Evolutionary conservation across 106 monocot species (phyloP).

Genomic region (Dioscorea alata): DNA sequence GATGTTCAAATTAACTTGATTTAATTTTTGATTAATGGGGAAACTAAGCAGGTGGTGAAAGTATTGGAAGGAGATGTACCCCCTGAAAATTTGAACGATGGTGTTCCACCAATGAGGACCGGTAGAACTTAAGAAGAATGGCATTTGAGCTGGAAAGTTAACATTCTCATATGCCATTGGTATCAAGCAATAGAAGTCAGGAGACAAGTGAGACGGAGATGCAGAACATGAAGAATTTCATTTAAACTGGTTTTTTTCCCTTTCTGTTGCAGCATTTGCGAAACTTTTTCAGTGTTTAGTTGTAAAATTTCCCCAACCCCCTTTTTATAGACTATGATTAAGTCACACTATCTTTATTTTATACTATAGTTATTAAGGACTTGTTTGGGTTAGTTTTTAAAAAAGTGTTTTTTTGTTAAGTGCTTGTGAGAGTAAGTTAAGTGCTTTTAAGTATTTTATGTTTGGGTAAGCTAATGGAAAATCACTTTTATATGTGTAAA

Average conservation of each 20-base stretch:
- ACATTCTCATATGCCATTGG: constrained; percentile 30
- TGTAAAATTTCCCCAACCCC: not conserved
- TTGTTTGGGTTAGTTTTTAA: too few relatives aligned
- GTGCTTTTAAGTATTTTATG: too few relatives aligned
- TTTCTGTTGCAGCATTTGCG: constrained; percentile 7
- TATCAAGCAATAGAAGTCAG: constrained; percentile 43
- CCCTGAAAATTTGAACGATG: constrained; percentile 41
- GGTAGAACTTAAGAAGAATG: constrained; percentile 38
- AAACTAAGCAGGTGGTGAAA: constrained; percentile 33
- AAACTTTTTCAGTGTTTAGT: not conserved
- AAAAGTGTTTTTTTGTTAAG: too few relatives aligned
- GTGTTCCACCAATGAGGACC: constrained; percentile 25
- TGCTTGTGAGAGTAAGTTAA: too few relatives aligned
- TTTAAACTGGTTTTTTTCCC: too few relatives aligned
- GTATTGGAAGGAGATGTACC: constrained; percentile 50
- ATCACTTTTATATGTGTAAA: too few relatives aligned
- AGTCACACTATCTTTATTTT: too few relatives aligned
- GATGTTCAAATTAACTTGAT: not conserved
- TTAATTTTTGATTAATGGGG: not conserved
- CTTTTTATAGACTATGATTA: too few relatives aligned
- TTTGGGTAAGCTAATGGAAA: too few relatives aligned
- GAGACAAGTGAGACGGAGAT: constrained; percentile 38
- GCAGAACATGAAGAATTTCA: constrained; percentile 30
- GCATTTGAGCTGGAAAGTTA: constrained; percentile 2
- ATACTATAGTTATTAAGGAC: too few relatives aligned